phyloP scores from a whole-genome alignment of 1,139 yeast genomes.

The Pichia sp. region DNA sequence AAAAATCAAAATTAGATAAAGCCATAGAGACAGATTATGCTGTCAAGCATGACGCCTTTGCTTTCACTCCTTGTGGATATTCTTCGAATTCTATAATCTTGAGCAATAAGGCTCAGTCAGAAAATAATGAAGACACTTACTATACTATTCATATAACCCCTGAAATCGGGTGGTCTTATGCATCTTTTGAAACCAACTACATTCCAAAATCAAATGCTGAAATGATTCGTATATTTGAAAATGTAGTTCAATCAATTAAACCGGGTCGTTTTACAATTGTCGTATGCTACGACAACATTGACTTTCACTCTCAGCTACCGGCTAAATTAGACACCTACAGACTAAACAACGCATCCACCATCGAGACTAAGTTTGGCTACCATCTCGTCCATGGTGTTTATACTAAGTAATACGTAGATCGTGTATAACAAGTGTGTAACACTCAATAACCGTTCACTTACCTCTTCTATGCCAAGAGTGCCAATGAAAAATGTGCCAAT shows the following conservation, averaged over 20 bases:
- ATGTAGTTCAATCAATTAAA: constrained; percentile 57
- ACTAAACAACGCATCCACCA: not conserved
- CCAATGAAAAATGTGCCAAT: too few species aligned
- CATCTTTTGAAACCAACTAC: constrained; percentile 88
- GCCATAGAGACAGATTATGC: constrained; percentile 30
- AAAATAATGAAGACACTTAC: constrained; percentile 37
- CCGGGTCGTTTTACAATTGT: constrained; percentile 36
- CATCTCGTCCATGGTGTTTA: not conserved
- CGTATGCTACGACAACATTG: constrained; percentile 1
- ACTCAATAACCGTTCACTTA: too few species aligned
- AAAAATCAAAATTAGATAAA: constrained; percentile 44
- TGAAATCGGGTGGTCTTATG: constrained; percentile 90
- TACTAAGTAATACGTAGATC: not conserved
- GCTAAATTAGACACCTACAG: not conserved
- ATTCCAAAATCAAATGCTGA: constrained; percentile 27
- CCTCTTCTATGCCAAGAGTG: too few species aligned
- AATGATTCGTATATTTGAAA: constrained; percentile 46
- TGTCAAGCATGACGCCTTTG: constrained; percentile 73
- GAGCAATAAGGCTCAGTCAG: too few species aligned
- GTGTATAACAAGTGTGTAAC: too few species aligned
- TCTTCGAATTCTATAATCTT: constrained; percentile 76
- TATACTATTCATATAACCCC: constrained; percentile 95
- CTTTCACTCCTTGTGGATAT: constrained; percentile 94
- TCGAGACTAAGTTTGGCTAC: not conserved
- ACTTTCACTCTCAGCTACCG: not conserved